phyloP scores from a whole-genome alignment of 768 basidiomycete genomes.

The Lepiota brunneoincarnata region DNA sequence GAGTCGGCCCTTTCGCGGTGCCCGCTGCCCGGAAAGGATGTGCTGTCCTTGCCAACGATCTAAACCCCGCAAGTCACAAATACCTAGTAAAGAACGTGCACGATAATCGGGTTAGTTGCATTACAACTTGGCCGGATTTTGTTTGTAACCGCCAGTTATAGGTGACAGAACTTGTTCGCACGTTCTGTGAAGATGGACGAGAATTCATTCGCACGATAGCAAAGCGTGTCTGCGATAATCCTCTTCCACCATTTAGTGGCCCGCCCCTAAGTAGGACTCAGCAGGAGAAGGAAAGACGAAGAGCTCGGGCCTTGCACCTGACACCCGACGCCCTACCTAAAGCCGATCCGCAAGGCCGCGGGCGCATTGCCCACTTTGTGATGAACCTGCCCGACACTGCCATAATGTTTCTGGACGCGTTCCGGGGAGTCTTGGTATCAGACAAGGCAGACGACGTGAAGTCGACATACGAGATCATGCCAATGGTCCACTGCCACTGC shows the following conservation, averaged over 20 bases:
- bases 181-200: conserved; percentile 82
- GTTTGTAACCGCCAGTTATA: conserved; percentile 23
- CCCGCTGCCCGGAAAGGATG: conserved; percentile 93
- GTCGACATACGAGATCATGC: conserved; percentile 63
- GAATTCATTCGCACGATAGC: conserved; percentile 74
- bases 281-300: conserved; percentile 37
- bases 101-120: conserved; percentile 66
- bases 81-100: conserved; percentile 72
- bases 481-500: conserved; percentile 94
- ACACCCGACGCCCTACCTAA: conserved; percentile 22
- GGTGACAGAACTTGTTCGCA: conserved; percentile 70
- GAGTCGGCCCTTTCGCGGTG: conserved; percentile 94
- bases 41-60: conserved; percentile 87
- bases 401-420: conserved; percentile 85
- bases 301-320: conserved; percentile 14
- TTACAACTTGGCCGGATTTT: conserved; percentile 1
- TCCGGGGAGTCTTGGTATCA: conserved; percentile 62
- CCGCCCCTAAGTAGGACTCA: conserved; percentile 46
- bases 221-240: conserved; percentile 50
- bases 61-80: conserved; percentile 86
- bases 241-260: conserved; percentile 60
- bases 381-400: conserved; percentile 98
- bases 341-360: conserved; percentile 27
- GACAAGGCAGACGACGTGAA: conserved; percentile 33
- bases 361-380: conserved; percentile 80